Conservation (phyloP, 305 asterid genomes). For the Andrographis paniculata region DNA sequence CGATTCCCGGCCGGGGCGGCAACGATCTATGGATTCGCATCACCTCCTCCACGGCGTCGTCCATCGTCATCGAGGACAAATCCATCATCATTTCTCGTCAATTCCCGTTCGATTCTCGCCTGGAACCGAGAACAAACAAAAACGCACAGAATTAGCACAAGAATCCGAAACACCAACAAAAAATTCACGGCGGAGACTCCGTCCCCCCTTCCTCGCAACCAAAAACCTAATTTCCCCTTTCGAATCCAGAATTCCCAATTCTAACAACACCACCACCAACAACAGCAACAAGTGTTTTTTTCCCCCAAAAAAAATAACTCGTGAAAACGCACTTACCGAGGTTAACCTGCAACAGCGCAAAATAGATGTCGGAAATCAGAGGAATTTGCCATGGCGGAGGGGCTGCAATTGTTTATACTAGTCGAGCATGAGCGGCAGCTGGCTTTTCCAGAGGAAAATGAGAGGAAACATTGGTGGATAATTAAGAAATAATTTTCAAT, state of each 20-base stretch:
- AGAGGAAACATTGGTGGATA: neutral
- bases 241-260: neutral
- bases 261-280: neutral
- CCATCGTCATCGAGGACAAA: constrained; percentile 35
- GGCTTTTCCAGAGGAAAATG: neutral
- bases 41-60: constrained; percentile 62
- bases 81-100: constrained; percentile 30
- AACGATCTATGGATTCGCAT: constrained; percentile 75
- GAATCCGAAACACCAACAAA: neutral
- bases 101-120: constrained; percentile 1
- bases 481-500: neutral
- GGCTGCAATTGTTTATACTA: neutral
- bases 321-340: neutral
- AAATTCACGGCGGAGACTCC: constrained; percentile 14
- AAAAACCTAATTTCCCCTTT: neutral
- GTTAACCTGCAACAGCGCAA: neutral
- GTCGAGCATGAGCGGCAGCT: neutral
- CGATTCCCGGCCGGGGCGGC: constrained; percentile 77
- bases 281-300: no score
- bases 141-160: neutral
- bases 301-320: neutral
- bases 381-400: neutral
- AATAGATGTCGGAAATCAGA: no score
- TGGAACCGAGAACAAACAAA: neutral
- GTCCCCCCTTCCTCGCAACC: neutral